phyloP scores from a whole-genome alignment of 2,329 filamentous ascomycete species.

The Alternaria infectoria region DNA sequence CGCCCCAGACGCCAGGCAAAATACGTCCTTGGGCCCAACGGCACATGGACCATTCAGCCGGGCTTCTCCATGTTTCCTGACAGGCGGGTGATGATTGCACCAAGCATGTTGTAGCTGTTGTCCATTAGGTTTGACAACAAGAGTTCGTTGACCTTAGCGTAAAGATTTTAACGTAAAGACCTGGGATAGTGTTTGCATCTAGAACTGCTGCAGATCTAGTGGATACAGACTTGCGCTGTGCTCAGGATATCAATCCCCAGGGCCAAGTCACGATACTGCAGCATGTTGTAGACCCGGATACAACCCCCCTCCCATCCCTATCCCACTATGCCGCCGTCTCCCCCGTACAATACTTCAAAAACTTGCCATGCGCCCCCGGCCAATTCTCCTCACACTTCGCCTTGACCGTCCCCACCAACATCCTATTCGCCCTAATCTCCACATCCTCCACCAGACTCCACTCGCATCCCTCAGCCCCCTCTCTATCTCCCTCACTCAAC shows the following conservation, averaged over 20 bases:
- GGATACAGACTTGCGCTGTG: neutral
- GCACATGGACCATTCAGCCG: constrained; percentile 3
- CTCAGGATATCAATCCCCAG: neutral
- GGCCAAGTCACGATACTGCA: neutral
- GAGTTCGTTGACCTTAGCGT: neutral
- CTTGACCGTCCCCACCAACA: constrained; percentile 45
- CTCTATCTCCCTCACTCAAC: constrained; percentile 16
- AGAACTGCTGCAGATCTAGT: neutral
- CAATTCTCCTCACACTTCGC: constrained; percentile 47
- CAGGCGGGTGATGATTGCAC: neutral
- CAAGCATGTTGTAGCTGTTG: neutral
- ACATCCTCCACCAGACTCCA: constrained; percentile 47
- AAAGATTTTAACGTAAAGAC: neutral
- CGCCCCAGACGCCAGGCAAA: constrained; percentile 4
- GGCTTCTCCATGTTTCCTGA: neutral
- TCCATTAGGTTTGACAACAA: neutral
- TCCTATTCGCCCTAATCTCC: constrained; percentile 42
- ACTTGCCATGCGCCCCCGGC: constrained; percentile 41
- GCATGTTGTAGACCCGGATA: neutral
- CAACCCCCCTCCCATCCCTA: neutral
- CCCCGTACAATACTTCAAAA: constrained; percentile 31
- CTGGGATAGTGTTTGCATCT: neutral
- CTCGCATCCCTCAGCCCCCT: constrained; percentile 25
- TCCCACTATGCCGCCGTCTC: neutral
- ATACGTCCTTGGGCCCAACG: constrained; percentile 10